These are phyloP conservation scores for Phytophthora kernoviae DNA, from an alignment of 352 stramenopile species.

Conservation along the genomic window DNA sequence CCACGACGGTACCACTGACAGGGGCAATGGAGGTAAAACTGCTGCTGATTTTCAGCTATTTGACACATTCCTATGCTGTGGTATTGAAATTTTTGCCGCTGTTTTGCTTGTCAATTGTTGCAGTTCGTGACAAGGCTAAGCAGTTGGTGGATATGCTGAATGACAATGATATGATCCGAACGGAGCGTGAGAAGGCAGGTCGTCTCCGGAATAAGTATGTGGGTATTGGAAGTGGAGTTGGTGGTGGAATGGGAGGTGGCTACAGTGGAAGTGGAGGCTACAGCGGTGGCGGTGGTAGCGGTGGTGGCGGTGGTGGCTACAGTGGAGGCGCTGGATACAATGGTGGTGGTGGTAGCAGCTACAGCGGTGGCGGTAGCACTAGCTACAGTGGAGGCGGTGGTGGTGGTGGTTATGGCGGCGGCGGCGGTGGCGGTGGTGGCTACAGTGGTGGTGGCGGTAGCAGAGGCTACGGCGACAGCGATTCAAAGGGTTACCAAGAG, in stretches of 20 bases:
- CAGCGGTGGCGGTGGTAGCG: slow-evolving; percentile 34
- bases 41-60: not conserved
- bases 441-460: slow-evolving; percentile 35
- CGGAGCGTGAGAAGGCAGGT: slow-evolving; percentile 87
- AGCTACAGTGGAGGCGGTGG: slow-evolving; percentile 29
- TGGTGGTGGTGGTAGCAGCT: slow-evolving; percentile 19
- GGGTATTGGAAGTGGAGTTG: slow-evolving; percentile 73
- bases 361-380: slow-evolving; percentile 21
- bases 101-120: not conserved
- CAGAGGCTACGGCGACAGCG: slow-evolving; percentile 47
- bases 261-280: slow-evolving; percentile 49
- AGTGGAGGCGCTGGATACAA: slow-evolving; percentile 43
- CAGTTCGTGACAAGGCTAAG: slow-evolving; percentile 91
- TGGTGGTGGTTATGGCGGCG: too few species aligned
- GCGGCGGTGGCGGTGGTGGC: slow-evolving; percentile 35
- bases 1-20: slow-evolving; percentile 86
- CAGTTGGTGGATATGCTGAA: slow-evolving; percentile 88
- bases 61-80: slow-evolving; percentile 6
- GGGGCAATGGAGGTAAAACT: slow-evolving; percentile 72
- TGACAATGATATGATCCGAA: slow-evolving; percentile 88
- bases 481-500: slow-evolving; percentile 57
- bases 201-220: slow-evolving; percentile 90
- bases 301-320: slow-evolving; percentile 42
- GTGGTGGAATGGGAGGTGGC: slow-evolving; percentile 39
- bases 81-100: slow-evolving; percentile 12